Percentiles rank a stretch among this genome's conserved stretches.
Conservation (phyloP, 148 eudicot genomes). For the Cornus suecica region DNA sequence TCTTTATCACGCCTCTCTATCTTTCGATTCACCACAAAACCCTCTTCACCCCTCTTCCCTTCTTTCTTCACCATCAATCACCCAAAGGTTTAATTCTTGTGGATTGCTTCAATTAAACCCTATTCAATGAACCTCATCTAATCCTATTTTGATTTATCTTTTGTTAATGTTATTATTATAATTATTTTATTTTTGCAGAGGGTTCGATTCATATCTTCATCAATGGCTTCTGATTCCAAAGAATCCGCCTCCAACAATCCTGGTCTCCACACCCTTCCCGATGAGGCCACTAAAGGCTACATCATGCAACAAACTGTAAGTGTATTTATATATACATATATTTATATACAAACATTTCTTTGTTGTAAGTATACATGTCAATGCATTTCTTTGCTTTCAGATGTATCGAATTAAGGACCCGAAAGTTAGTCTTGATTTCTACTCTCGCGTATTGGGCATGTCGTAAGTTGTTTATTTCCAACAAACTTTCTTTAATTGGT, state of each 20-base stretch:
- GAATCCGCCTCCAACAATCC: slow-evolving; percentile 35
- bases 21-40: slow-evolving; percentile 18
- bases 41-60: slow-evolving; percentile 18
- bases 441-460: slow-evolving; percentile 93
- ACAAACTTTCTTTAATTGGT: background rate
- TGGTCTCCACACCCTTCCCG: background rate
- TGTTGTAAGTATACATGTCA: background rate
- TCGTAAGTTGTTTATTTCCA: slow-evolving; percentile 60
- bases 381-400: slow-evolving; percentile 38
- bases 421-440: slow-evolving; percentile 83
- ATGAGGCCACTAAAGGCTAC: slow-evolving; percentile 73
- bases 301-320: slow-evolving; percentile 88
- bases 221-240: slow-evolving; percentile 53
- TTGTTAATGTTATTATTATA: too few species aligned
- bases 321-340: background rate
- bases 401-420: slow-evolving; percentile 96
- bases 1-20: slow-evolving; percentile 18
- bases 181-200: slow-evolving; percentile 34
- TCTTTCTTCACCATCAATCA: slow-evolving; percentile 14
- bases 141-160: too few species aligned
- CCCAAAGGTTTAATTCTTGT: slow-evolving; percentile 27
- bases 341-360: background rate
- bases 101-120: background rate
- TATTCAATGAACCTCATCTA: background rate
- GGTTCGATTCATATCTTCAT: slow-evolving; percentile 30